Conservation (phyloP, 2,329 filamentous ascomycete genomes). For the Clonostachys sp. region DNA sequence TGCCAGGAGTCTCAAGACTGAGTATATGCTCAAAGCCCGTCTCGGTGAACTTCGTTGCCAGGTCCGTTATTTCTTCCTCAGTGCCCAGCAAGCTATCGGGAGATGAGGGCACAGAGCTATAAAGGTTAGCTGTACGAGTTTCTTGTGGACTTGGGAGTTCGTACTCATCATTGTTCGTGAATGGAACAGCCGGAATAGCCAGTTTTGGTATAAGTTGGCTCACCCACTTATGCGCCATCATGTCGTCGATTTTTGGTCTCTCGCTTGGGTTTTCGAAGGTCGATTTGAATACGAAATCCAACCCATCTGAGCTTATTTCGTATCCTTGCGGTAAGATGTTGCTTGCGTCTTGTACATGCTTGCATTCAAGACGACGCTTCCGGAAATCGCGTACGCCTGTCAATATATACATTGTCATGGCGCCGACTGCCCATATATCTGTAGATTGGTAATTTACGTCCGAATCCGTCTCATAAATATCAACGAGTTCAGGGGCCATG, state of each 20-base stretch:
- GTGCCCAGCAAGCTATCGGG: too few relatives aligned
- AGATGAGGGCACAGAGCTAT: too few relatives aligned
- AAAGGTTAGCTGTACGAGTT: too few relatives aligned
- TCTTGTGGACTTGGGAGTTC: too few relatives aligned
- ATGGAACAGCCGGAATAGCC: too few relatives aligned
- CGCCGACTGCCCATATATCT: background rate
- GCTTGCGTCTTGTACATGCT: background rate
- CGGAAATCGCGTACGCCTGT: background rate
- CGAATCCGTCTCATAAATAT: background rate
- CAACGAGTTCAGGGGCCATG: conserved; percentile 10
- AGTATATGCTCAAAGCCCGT: too few relatives aligned
- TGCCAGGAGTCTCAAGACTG: too few relatives aligned
- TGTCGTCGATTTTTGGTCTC: background rate
- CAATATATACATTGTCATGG: background rate
- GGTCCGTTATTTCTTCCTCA: too few relatives aligned
- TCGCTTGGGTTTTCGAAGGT: background rate
- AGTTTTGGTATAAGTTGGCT: background rate
- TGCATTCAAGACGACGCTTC: background rate
- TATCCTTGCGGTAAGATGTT: background rate
- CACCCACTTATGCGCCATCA: background rate
- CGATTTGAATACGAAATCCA: background rate
- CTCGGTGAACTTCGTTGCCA: too few relatives aligned
- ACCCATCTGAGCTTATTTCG: background rate
- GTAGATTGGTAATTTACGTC: background rate
- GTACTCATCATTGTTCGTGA: too few relatives aligned